A percentile compares a stretch with the other conserved stretches of the same genome.
phyloP scores from a whole-genome alignment of 1,139 yeast genomes.

The Taphrina pruni region DNA sequence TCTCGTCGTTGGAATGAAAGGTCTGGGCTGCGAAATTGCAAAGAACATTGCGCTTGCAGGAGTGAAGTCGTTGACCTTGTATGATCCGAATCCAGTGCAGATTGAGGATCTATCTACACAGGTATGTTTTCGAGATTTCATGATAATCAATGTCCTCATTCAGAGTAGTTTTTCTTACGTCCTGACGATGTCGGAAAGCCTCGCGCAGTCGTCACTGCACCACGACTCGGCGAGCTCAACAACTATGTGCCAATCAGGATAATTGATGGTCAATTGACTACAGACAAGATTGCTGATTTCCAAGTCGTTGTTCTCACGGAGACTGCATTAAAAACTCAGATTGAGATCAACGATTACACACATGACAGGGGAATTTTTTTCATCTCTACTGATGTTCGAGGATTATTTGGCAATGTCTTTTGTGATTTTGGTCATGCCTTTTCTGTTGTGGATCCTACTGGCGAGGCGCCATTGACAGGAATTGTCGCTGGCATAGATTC shows the following conservation, averaged over 20 bases:
- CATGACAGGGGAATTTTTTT: constrained; percentile 77
- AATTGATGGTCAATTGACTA: constrained; percentile 57
- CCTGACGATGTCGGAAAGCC: constrained; percentile 73
- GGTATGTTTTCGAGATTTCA: constrained; percentile 40
- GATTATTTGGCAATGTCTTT: constrained; percentile 85
- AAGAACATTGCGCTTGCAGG: constrained; percentile 97
- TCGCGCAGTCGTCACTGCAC: constrained; percentile 74
- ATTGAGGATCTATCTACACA: constrained; percentile 83
- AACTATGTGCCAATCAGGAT: constrained; percentile 87
- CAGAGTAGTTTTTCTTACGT: constrained; percentile 64
- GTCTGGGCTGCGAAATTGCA: constrained; percentile 89
- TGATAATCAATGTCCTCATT: neutral
- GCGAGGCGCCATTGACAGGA: constrained; percentile 89
- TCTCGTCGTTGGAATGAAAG: constrained; percentile 82
- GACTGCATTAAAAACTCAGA: constrained; percentile 72
- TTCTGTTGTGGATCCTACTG: constrained; percentile 80
- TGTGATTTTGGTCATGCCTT: constrained; percentile 88
- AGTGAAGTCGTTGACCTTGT: constrained; percentile 86
- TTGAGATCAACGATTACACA: constrained; percentile 74
- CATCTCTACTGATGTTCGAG: constrained; percentile 80
- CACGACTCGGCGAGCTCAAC: constrained; percentile 78
- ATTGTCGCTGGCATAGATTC: constrained; percentile 74
- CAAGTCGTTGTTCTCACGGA: constrained; percentile 87
- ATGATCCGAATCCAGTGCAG: constrained; percentile 75
- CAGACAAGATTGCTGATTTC: constrained; percentile 61